phyloP scores from a whole-genome alignment of 1,139 yeast species.

The Yamadazyma friedrichii region DNA sequence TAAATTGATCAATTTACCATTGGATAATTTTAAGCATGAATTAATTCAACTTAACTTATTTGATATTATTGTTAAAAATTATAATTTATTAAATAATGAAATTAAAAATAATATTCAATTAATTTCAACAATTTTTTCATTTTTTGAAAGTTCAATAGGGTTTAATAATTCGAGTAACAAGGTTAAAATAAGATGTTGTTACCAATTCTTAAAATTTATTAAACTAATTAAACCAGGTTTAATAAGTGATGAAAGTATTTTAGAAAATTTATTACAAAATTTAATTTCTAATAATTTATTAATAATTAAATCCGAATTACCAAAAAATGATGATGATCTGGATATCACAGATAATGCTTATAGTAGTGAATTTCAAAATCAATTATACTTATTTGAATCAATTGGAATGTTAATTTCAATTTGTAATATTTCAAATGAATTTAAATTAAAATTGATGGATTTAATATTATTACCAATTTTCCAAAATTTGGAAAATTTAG shows the following conservation, averaged over 20 bases:
- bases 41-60: slow-evolving; percentile 76
- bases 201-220: slow-evolving; percentile 78
- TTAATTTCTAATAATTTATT: slow-evolving; percentile 46
- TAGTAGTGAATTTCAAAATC: slow-evolving; percentile 71
- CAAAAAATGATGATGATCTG: slow-evolving; percentile 23
- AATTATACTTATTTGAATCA: slow-evolving; percentile 80
- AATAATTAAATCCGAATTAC: slow-evolving; percentile 56
- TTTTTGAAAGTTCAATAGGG: slow-evolving; percentile 79
- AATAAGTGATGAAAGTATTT: slow-evolving; percentile 30
- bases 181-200: slow-evolving; percentile 88
- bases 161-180: slow-evolving; percentile 69
- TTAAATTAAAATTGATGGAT: slow-evolving; percentile 52
- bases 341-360: slow-evolving; percentile 44
- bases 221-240: slow-evolving; percentile 64
- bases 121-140: slow-evolving; percentile 63
- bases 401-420: slow-evolving; percentile 65
- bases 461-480: slow-evolving; percentile 77
- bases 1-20: slow-evolving; percentile 60
- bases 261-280: slow-evolving; percentile 38
- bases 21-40: slow-evolving; percentile 62
- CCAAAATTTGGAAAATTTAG: slow-evolving; percentile 56
- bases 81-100: slow-evolving; percentile 54
- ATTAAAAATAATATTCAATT: slow-evolving; percentile 46
- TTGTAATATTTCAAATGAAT: slow-evolving; percentile 29
- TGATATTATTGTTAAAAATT: slow-evolving; percentile 82